These are phyloP conservation scores for Cladosporium sp. DNA, from an alignment of 2,329 filamentous ascomycete species.

Conservation along the genomic window DNA sequence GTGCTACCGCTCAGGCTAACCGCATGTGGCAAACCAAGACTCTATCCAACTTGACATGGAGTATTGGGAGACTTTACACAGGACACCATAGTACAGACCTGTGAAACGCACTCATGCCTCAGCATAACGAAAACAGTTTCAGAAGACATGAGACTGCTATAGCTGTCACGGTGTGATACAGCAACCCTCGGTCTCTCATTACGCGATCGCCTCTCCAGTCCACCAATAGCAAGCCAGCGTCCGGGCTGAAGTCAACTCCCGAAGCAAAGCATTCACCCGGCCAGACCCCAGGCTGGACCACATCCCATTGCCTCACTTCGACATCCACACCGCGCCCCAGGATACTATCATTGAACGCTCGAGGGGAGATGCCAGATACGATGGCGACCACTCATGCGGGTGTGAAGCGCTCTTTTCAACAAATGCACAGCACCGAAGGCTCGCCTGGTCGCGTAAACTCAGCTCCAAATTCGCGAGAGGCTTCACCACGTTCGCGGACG, in stretches of 20 bases:
- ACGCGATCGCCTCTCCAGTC: too few relatives aligned
- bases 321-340: constrained; percentile 2
- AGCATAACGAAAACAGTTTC: too few relatives aligned
- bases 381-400: constrained; percentile 28
- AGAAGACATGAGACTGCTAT: too few relatives aligned
- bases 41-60: too few relatives aligned
- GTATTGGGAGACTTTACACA: too few relatives aligned
- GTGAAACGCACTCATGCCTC: too few relatives aligned
- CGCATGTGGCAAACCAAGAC: too few relatives aligned
- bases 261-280: constrained; percentile 12
- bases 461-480: constrained; percentile 13
- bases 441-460: constrained; percentile 3
- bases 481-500: constrained; percentile 14
- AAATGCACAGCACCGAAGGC: constrained; percentile 22
- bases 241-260: constrained; percentile 10
- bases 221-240: background rate
- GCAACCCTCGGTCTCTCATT: too few relatives aligned
- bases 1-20: background rate
- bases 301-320: background rate
- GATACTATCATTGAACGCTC: background rate
- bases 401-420: constrained; percentile 26
- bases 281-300: background rate
- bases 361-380: background rate
- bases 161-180: too few relatives aligned
- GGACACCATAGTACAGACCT: too few relatives aligned